A percentile compares a stretch with the other conserved stretches of the same genome.
Evolutionary conservation across 257 asterid species (phyloP).

Genomic region (Petrea volubilis): DNA sequence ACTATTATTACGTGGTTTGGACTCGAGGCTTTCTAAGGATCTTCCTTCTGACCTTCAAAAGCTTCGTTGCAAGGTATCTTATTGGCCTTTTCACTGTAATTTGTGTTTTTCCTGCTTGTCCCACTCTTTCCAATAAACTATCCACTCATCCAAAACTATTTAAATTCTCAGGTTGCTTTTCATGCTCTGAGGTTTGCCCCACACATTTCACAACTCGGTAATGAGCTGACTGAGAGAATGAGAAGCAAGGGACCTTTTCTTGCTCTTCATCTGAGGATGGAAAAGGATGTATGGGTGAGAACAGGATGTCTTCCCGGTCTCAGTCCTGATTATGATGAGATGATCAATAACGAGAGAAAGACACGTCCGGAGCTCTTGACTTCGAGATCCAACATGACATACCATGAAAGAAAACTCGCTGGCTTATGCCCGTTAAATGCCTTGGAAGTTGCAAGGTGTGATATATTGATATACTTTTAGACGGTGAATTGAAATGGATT

Average conservation of each 20-base stretch:
- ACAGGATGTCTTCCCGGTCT: conserved; percentile 96
- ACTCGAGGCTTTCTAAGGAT: conserved; percentile 93
- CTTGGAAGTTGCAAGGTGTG: conserved; percentile 69
- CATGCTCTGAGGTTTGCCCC: conserved; percentile 82
- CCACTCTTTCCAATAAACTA: neutral
- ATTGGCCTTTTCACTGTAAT: neutral
- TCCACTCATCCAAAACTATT: conserved; percentile 3
- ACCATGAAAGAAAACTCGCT: conserved; percentile 73
- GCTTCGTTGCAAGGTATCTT: conserved; percentile 94
- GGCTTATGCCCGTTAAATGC: conserved; percentile 91
- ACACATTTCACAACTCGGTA: conserved; percentile 59
- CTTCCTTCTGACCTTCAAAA: conserved; percentile 97
- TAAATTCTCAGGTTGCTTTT: conserved; percentile 75
- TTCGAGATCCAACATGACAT: conserved; percentile 84
- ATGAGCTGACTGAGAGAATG: conserved; percentile 72
- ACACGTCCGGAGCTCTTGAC: conserved; percentile 66
- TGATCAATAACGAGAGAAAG: conserved; percentile 73
- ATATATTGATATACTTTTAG: too few relatives aligned
- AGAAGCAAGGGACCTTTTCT: conserved; percentile 85
- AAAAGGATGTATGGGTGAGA: conserved; percentile 95
- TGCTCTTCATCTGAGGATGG: conserved; percentile 94
- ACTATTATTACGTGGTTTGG: conserved; percentile 77
- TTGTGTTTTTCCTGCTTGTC: neutral
- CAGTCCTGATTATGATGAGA: conserved; percentile 52
- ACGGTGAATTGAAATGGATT: too few relatives aligned